phyloP scores from a whole-genome alignment of 1,284 basidiomycete species.

The Cryptococcus floricola region DNA sequence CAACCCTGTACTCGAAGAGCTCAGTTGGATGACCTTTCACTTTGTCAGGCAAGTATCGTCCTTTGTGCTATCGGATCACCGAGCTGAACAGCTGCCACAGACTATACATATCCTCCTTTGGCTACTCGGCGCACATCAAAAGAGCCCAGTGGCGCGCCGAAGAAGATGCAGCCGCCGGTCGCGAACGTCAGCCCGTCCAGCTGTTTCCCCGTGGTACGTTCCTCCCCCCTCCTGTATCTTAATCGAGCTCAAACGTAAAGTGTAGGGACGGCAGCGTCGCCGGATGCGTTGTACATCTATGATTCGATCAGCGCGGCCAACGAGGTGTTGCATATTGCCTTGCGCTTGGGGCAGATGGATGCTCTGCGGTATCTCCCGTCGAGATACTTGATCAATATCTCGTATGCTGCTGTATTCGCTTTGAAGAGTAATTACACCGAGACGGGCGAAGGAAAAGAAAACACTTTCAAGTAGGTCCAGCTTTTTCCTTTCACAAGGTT shows the following conservation, averaged over 20 bases:
- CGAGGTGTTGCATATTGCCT: constrained; percentile 45
- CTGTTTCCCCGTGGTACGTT: constrained; percentile 32
- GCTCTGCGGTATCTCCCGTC: constrained; percentile 43
- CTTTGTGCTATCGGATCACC: neutral
- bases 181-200: constrained; percentile 18
- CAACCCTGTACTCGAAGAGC: constrained; percentile 26
- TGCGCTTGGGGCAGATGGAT: constrained; percentile 40
- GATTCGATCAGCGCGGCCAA: constrained; percentile 47
- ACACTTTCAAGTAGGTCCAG: constrained; percentile 26
- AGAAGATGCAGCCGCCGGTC: constrained; percentile 16
- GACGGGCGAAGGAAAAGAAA: constrained; percentile 30
- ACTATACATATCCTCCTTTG: constrained; percentile 50
- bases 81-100: neutral
- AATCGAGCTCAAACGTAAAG: neutral
- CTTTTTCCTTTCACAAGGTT: too few species aligned
- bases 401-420: constrained; percentile 44
- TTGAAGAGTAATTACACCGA: constrained; percentile 44
- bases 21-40: constrained; percentile 46
- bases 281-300: constrained; percentile 48
- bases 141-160: constrained; percentile 41
- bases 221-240: neutral
- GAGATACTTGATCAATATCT: constrained; percentile 45
- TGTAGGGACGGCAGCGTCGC: constrained; percentile 44
- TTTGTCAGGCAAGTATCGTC: constrained; percentile 37
- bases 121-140: constrained; percentile 51